Conservation (phyloP, 2,329 filamentous ascomycete species). For the Phyllosticta citrichinensis region DNA sequence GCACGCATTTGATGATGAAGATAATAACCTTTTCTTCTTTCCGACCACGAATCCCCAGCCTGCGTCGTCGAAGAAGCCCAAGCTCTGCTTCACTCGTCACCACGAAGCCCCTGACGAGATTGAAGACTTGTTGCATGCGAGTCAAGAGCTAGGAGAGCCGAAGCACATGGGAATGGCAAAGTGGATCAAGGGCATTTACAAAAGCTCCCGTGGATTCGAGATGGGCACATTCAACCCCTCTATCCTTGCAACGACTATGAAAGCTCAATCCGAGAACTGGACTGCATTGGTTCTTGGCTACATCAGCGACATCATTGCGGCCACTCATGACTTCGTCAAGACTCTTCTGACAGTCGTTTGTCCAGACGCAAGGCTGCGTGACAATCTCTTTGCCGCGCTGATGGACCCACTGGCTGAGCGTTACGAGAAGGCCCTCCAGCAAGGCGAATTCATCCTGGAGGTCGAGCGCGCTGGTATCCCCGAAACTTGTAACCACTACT, state of each 20-base stretch:
- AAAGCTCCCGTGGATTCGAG: slow-evolving; percentile 42
- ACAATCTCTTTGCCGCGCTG: slow-evolving; percentile 35
- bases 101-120: not conserved
- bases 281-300: slow-evolving; percentile 37
- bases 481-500: slow-evolving; percentile 44
- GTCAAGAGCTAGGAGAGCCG: not conserved
- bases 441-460: slow-evolving; percentile 42
- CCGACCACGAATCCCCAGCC: not conserved
- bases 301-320: slow-evolving; percentile 40
- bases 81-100: not conserved
- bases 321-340: slow-evolving; percentile 45
- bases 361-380: slow-evolving; percentile 33
- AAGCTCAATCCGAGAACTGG: slow-evolving; percentile 48
- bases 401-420: slow-evolving; percentile 34
- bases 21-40: too few species aligned
- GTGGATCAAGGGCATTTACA: slow-evolving; percentile 37
- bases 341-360: slow-evolving; percentile 35
- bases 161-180: slow-evolving; percentile 27
- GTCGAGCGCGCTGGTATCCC: slow-evolving; percentile 40
- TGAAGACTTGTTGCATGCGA: not conserved
- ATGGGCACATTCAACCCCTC: slow-evolving; percentile 38
- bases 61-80: too few species aligned
- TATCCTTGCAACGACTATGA: slow-evolving; percentile 39
- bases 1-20: too few species aligned
- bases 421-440: slow-evolving; percentile 41